A percentile compares a stretch with the other conserved stretches of the same genome.
These are phyloP conservation scores for Penicillium samsonianum DNA, from an alignment of 495 filamentous ascomycete species.

Conservation along the genomic window DNA sequence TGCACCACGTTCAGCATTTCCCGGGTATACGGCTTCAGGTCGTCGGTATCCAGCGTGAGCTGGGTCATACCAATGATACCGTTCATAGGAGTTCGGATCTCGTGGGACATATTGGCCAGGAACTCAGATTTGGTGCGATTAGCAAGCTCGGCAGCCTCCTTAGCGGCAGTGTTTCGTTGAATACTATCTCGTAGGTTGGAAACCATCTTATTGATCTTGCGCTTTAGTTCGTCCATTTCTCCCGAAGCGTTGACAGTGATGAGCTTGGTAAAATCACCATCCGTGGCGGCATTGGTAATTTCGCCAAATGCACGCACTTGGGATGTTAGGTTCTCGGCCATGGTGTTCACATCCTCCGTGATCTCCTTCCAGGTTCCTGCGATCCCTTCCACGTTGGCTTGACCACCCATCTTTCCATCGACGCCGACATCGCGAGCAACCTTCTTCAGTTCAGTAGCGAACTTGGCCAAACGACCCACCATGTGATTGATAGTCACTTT, in stretches of 20 bases:
- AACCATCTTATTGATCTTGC: constrained; percentile 99
- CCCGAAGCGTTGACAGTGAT: constrained; percentile 98
- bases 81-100: constrained; percentile 95
- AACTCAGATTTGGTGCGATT: constrained; percentile 99
- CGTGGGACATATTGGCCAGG: constrained; percentile 98
- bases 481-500: constrained; percentile 99
- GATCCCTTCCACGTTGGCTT: constrained; percentile 91
- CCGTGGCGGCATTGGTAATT: constrained; percentile 94
- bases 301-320: constrained; percentile 98
- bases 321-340: constrained; percentile 96
- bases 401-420: constrained; percentile 97
- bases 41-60: constrained; percentile 90
- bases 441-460: constrained; percentile 92
- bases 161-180: constrained; percentile 92
- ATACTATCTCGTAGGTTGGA: constrained; percentile 94
- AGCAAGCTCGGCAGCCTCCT: constrained; percentile 93
- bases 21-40: constrained; percentile 85
- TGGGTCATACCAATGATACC: constrained; percentile 94
- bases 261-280: constrained; percentile 93
- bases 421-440: constrained; percentile 97
- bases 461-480: constrained; percentile 93
- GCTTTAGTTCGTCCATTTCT: constrained; percentile 98
- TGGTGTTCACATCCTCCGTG: constrained; percentile 96
- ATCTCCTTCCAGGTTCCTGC: constrained; percentile 98
- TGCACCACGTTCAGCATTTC: constrained; percentile 99